phyloP scores from a whole-genome alignment of 2,329 filamentous ascomycete species.

The Fusarium sp. region DNA sequence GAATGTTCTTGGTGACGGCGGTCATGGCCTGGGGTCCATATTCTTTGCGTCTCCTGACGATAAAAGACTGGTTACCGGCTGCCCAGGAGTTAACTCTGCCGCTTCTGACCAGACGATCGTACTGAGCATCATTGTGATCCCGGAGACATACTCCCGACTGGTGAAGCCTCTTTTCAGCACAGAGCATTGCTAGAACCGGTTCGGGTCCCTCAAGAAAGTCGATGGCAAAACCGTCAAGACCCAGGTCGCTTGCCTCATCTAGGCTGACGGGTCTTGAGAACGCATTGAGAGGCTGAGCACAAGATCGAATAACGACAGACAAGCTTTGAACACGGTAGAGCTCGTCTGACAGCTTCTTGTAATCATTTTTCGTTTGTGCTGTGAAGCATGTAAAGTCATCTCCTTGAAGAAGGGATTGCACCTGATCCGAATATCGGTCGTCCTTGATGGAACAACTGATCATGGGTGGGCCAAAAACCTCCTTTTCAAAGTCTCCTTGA shows the following conservation, averaged over 20 bases:
- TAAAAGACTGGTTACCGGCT: conserved; percentile 70
- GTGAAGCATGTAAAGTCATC: conserved; percentile 76
- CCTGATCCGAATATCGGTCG: conserved; percentile 66
- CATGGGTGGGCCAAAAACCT: conserved; percentile 83
- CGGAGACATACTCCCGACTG: conserved; percentile 69
- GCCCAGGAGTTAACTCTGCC: conserved; percentile 73
- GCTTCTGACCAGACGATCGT: conserved; percentile 67
- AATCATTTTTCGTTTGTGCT: conserved; percentile 78
- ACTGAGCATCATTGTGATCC: conserved; percentile 74
- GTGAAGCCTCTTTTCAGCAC: conserved; percentile 75
- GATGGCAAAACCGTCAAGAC: conserved; percentile 82
- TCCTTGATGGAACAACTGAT: conserved; percentile 83
- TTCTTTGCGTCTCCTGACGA: conserved; percentile 76
- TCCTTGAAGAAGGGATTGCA: conserved; percentile 60
- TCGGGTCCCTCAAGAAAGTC: conserved; percentile 84
- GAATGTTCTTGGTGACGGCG: conserved; percentile 70
- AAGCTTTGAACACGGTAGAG: conserved; percentile 72
- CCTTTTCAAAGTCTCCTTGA: conserved; percentile 72
- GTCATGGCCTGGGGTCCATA: conserved; percentile 81
- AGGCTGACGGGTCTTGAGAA: conserved; percentile 64
- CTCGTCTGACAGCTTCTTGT: conserved; percentile 73
- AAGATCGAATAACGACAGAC: conserved; percentile 76
- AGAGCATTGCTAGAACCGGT: conserved; percentile 88
- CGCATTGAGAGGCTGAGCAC: conserved; percentile 60
- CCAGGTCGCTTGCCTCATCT: conserved; percentile 65